Evolutionary conservation across 192 early-diverging fungal species (phyloP).

Genomic region (Coemansia pectinata): DNA sequence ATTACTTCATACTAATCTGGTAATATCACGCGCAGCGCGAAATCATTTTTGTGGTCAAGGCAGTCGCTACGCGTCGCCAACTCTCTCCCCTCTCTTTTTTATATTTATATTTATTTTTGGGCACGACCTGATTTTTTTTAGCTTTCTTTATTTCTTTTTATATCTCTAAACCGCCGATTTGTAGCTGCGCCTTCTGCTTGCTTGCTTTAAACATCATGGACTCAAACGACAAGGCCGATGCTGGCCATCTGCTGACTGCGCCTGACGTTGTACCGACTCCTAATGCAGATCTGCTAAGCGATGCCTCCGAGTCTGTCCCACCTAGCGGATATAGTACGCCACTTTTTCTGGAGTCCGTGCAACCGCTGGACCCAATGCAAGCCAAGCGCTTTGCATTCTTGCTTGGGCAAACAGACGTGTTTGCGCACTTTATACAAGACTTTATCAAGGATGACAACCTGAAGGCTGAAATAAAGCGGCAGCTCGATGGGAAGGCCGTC

Average conservation of each 20-base stretch:
- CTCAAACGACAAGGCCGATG: background rate
- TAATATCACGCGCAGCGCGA: background rate
- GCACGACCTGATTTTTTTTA: background rate
- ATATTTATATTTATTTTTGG: background rate
- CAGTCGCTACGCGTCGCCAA: background rate
- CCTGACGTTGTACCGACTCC: background rate
- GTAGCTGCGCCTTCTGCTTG: background rate
- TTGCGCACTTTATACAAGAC: constrained; percentile 68
- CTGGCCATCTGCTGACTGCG: background rate
- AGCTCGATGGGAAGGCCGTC: constrained; percentile 48
- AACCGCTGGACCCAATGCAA: constrained; percentile 51
- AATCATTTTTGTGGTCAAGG: background rate
- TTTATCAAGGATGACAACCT: constrained; percentile 58
- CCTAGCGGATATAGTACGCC: constrained; percentile 54
- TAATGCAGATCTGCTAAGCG: constrained; percentile 13
- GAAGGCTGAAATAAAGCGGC: constrained; percentile 51
- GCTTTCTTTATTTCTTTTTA: background rate
- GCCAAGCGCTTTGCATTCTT: constrained; percentile 56
- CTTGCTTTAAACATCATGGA: background rate
- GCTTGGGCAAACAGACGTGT: constrained; percentile 69
- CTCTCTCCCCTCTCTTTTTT: background rate
- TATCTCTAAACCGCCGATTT: background rate
- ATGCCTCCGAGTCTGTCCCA: constrained; percentile 43
- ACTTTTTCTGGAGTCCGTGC: constrained; percentile 22
- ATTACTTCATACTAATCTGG: background rate